phyloP scores from a whole-genome alignment of 192 early-diverging fungal genomes.

The Linnemannia exigua region DNA sequence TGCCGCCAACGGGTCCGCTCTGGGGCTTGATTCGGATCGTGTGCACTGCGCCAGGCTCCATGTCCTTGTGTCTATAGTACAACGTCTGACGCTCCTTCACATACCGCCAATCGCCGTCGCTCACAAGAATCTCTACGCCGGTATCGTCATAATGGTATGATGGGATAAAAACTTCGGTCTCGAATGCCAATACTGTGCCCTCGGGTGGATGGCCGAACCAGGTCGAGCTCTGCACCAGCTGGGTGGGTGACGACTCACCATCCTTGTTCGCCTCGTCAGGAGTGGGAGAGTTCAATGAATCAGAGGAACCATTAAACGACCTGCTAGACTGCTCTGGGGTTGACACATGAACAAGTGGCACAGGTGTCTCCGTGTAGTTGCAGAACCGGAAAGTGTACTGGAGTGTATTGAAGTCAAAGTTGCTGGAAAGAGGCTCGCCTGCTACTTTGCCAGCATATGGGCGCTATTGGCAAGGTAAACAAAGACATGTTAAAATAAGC shows the following conservation, averaged over 20 bases:
- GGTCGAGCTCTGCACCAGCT: neutral
- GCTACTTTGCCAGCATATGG: slow-evolving; percentile 85
- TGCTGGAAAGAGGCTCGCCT: slow-evolving; percentile 71
- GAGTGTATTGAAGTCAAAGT: slow-evolving; percentile 73
- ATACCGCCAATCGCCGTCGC: slow-evolving; percentile 81
- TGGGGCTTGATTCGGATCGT: slow-evolving; percentile 41
- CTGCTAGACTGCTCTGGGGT: slow-evolving; percentile 27
- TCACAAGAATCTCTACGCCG: slow-evolving; percentile 68
- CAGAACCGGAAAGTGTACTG: slow-evolving; percentile 74
- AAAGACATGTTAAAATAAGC: neutral
- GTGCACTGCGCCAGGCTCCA: slow-evolving; percentile 41
- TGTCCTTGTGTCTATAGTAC: slow-evolving; percentile 63
- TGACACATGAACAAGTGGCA: slow-evolving; percentile 46
- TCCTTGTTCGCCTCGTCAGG: neutral
- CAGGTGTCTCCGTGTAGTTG: slow-evolving; percentile 49
- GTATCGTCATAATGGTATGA: slow-evolving; percentile 76
- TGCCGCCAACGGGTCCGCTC: neutral
- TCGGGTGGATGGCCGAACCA: slow-evolving; percentile 39
- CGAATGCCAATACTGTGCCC: slow-evolving; percentile 33
- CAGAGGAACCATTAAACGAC: neutral
- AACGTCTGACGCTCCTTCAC: slow-evolving; percentile 77
- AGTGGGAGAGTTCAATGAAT: neutral
- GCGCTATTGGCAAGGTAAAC: slow-evolving; percentile 56
- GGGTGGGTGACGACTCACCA: neutral
- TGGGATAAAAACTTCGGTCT: slow-evolving; percentile 83